Percentiles rank a stretch among this genome's conserved stretches.
These are phyloP conservation scores for Microbotryum saponariae DNA, from an alignment of 1,284 basidiomycete species.

Conservation along the genomic window DNA sequence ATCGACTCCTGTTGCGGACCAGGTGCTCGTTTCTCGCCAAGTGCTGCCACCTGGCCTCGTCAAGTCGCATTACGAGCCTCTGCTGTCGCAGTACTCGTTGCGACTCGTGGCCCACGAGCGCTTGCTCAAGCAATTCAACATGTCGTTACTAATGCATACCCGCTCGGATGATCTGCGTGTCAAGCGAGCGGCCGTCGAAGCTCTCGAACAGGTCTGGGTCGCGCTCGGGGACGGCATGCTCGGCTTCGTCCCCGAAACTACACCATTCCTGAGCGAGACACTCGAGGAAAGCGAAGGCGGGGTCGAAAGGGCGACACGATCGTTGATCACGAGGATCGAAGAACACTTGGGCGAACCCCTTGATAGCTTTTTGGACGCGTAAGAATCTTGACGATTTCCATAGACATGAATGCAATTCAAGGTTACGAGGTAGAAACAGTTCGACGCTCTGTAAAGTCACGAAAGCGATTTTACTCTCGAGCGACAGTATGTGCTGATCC, in stretches of 20 bases:
- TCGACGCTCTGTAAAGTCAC: no score
- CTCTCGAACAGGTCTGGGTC: slow-evolving; percentile 65
- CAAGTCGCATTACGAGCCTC: slow-evolving; percentile 26
- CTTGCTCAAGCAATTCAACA: slow-evolving; percentile 71
- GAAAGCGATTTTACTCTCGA: no score
- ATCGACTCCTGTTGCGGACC: slow-evolving; percentile 54
- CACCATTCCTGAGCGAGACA: slow-evolving; percentile 73
- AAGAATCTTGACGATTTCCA: not conserved
- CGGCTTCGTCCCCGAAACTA: slow-evolving; percentile 66
- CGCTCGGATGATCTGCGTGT: slow-evolving; percentile 64
- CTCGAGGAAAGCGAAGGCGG: slow-evolving; percentile 72
- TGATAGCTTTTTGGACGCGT: slow-evolving; percentile 8
- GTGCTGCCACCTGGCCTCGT: slow-evolving; percentile 17
- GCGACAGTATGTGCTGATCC: no score
- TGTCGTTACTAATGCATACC: slow-evolving; percentile 75
- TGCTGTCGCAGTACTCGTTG: slow-evolving; percentile 44
- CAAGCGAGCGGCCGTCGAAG: slow-evolving; percentile 62
- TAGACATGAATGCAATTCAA: no score
- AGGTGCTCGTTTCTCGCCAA: slow-evolving; percentile 51
- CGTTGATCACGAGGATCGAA: slow-evolving; percentile 35
- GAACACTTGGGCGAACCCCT: slow-evolving; percentile 29
- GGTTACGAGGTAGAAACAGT: no score
- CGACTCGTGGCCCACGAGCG: slow-evolving; percentile 42
- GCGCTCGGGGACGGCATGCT: slow-evolving; percentile 54
- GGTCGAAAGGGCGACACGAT: slow-evolving; percentile 58